Base-by-base conservation (phyloP, 306 rosid genomes). In the Citrullus colocynthis region DNA sequence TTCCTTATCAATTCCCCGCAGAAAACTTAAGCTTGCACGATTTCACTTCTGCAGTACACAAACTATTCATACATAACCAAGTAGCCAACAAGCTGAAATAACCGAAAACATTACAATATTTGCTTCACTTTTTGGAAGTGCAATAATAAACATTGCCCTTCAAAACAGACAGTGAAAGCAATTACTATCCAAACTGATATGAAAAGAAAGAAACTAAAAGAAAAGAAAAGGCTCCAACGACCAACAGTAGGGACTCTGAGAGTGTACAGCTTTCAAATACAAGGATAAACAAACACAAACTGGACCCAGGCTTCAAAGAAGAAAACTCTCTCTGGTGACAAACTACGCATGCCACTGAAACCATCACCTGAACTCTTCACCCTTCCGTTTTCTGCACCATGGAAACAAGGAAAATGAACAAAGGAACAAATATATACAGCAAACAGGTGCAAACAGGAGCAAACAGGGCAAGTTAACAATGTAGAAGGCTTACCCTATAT, bases 191-290 rank as follows among this genome's bases (percentile, higher is more conserved):
- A 32, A 73, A 73, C 44, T 72, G 59, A 73, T 48, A 71, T 13
- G 39, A 48, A 64, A 67, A n/a, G 9, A 21, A 58, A 55, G 28
- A 55, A 55, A 61, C 54, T 48, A 48, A 48, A 52, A 4, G 7
- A 34, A 6, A 51, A 73, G 8, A 20, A 37, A 65, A 52, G 57
- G 6, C 18, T 49, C 58, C 78, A 74, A 54, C 28, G 52, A 74
- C 32, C 78, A 30, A 74, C 78, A 32, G 63, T 17, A 52, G 49
- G 63, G 78, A 74, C 78, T 74, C 48, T 52, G 32, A 52, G 30
- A 30, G 78, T 52, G 7, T 49, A 73, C 76, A 72, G 41, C 41
- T 73, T 54, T 74, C 63, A 74, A 48, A 74, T 17, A 54, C 45
- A 51, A 34, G 24, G 24, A 49, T 32, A 54, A 41, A 74, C 78